phyloP scores from a whole-genome alignment of 257 asterid genomes.

The Solanum okadae region DNA sequence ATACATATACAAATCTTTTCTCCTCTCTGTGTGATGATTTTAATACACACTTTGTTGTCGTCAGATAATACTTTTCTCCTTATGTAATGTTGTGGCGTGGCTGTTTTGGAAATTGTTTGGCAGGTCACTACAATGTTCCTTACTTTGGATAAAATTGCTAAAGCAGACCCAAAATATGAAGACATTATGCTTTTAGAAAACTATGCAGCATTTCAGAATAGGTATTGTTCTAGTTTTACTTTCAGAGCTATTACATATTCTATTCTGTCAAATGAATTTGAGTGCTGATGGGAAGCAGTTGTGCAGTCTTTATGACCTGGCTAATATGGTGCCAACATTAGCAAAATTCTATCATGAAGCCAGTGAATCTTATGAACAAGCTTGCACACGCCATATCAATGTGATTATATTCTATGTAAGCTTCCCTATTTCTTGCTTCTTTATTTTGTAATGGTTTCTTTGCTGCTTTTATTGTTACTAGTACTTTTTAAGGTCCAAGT shows the following conservation, averaged over 20 bases:
- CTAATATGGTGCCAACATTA: conserved; percentile 87
- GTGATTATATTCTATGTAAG: conserved; percentile 83
- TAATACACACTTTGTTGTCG: background rate
- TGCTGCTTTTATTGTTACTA: background rate
- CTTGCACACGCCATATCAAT: conserved; percentile 80
- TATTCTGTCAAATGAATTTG: background rate
- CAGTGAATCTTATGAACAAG: conserved; percentile 89
- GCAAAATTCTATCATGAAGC: conserved; percentile 99
- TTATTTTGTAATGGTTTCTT: background rate
- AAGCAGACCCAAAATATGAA: conserved; percentile 67
- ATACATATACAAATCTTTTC: background rate
- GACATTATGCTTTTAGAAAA: conserved; percentile 87
- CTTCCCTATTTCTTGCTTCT: conserved; percentile 5
- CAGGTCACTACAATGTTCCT: conserved; percentile 97
- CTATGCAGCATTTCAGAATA: conserved; percentile 96
- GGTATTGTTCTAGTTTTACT: conserved; percentile 28
- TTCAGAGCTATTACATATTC: background rate
- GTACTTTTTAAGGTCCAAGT: background rate
- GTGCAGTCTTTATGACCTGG: conserved; percentile 90
- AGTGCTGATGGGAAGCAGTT: conserved; percentile 19
- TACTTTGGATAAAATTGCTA: conserved; percentile 87
- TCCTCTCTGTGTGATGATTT: background rate
- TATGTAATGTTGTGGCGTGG: background rate
- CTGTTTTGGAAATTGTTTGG: conserved; percentile 20
- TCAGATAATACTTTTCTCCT: background rate